Percentiles rank a stretch among this genome's conserved stretches.
phyloP scores from a whole-genome alignment of 352 stramenopile species.

The Globisporangium orthogonon region DNA sequence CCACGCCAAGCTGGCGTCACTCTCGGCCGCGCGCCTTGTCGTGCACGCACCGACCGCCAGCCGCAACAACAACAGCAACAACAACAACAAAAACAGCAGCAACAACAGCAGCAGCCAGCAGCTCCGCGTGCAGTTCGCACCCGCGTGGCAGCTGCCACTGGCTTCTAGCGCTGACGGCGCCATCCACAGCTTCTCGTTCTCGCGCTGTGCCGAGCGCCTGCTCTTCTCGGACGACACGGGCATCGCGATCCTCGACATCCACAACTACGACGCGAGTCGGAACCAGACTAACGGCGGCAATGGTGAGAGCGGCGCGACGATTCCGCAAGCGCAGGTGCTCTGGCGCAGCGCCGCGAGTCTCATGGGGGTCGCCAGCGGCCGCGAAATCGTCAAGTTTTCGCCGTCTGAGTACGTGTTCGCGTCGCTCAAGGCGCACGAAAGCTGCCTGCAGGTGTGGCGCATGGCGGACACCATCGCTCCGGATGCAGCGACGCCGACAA shows the following conservation, averaged over 20 bases:
- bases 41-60: conserved; percentile 51
- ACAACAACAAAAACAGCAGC: too few relatives aligned
- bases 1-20: conserved; percentile 67
- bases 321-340: conserved; percentile 24
- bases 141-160: conserved; percentile 42
- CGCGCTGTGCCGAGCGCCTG: conserved; percentile 48
- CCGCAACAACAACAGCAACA: not conserved
- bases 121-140: conserved; percentile 30
- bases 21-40: conserved; percentile 55
- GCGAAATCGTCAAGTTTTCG: conserved; percentile 72
- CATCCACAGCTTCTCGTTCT: conserved; percentile 60
- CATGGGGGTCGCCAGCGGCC: not conserved
- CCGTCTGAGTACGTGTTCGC: conserved; percentile 64
- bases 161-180: conserved; percentile 4
- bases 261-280: conserved; percentile 9
- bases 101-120: not conserved
- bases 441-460: conserved; percentile 50
- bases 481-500: not conserved
- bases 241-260: conserved; percentile 51
- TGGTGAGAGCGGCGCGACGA: conserved; percentile 5
- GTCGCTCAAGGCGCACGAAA: conserved; percentile 27
- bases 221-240: conserved; percentile 39
- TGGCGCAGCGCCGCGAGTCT: conserved; percentile 16
- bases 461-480: conserved; percentile 15
- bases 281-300: not conserved